Base-by-base conservation (phyloP, 805 yeast genomes). In the Candida nemodendra region DNA sequence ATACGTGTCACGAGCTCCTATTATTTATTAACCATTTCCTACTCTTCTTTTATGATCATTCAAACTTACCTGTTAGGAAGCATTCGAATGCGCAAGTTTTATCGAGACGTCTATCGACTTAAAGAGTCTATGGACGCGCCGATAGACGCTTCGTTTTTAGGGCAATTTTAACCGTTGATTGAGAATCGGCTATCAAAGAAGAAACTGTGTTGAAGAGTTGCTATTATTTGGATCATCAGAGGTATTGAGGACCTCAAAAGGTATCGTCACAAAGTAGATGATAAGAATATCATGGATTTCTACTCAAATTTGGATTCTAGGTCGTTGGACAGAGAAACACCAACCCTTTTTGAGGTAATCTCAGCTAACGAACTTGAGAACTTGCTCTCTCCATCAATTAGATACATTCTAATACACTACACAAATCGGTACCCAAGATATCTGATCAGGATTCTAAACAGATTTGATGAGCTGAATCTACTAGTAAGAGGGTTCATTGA, bases 261-360 rank as follows among this genome's bases (percentile, higher is more conserved):
- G n/a, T n/a, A n/a, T n/a, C n/a, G n/a, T n/a, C n/a, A n/a, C n/a
- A n/a, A n/a, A n/a, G n/a, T n/a, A n/a, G n/a, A n/a, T n/a, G n/a
- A n/a, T n/a, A n/a, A n/a, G n/a, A n/a, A 8, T 27, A 45, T 27
- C 3, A 84, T 85, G 95, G 91, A 84, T 59, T 85, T 81, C 65
- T 85, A 82, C 58, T 79, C 90, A 2, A 77, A 89, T 1, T 66
- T 87, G 32, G 88, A 85, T 60, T 86, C 95, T 2, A 70, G 88
- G 21, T 76, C 82, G 32, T 64, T 88, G 47, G 90, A 85, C 51
- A 70, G 81, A 2, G 81, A 78, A 36, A 72, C 81, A 2, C 98
- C 98, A 1, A 89, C 97, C 0, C 66, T 91, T 2, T 91, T 90
- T 60, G 99, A 91, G 66, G 73, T 91, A 34, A 67, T 88, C 9